A percentile compares a stretch with the other conserved stretches of the same genome.
Evolutionary conservation across 495 filamentous ascomycete genomes (phyloP).

Genomic region (Neurospora sp.): DNA sequence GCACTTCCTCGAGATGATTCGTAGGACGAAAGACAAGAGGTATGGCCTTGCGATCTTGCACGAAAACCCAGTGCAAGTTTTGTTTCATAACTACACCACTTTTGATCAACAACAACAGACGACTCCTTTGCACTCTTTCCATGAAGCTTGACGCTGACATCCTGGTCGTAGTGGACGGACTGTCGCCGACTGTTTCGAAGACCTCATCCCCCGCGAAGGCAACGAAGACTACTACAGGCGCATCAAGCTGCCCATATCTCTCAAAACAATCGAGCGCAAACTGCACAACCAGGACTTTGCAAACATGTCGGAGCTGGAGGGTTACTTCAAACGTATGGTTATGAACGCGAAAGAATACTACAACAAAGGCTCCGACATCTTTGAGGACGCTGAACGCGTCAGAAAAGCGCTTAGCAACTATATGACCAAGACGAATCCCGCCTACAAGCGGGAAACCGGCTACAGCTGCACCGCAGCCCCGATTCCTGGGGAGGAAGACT

Average conservation of each 20-base stretch:
- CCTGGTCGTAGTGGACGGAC: constrained; percentile 45
- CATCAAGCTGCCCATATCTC: constrained; percentile 63
- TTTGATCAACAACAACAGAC: not conserved
- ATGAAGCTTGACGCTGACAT: constrained; percentile 4
- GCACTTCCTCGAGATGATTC: constrained; percentile 53
- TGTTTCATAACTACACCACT: not conserved
- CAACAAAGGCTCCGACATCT: constrained; percentile 51
- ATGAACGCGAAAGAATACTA: constrained; percentile 68
- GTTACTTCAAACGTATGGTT: constrained; percentile 68
- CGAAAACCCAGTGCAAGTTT: not conserved
- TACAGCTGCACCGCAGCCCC: constrained; percentile 58
- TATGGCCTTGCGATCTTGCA: constrained; percentile 22
- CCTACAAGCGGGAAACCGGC: constrained; percentile 45
- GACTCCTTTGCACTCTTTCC: not conserved
- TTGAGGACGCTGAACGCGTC: constrained; percentile 65
- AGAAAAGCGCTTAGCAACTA: constrained; percentile 64
- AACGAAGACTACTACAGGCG: constrained; percentile 65
- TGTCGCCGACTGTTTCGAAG: constrained; percentile 63
- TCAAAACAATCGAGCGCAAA: constrained; percentile 66
- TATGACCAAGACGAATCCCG: constrained; percentile 68
- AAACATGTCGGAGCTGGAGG: constrained; percentile 53
- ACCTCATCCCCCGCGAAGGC: constrained; percentile 50
- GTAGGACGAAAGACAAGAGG: constrained; percentile 62
- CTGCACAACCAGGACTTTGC: constrained; percentile 52
- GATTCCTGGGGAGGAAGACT: constrained; percentile 26